Conservation (phyloP, 2,329 filamentous ascomycete genomes). For the Botrytis fabae region DNA sequence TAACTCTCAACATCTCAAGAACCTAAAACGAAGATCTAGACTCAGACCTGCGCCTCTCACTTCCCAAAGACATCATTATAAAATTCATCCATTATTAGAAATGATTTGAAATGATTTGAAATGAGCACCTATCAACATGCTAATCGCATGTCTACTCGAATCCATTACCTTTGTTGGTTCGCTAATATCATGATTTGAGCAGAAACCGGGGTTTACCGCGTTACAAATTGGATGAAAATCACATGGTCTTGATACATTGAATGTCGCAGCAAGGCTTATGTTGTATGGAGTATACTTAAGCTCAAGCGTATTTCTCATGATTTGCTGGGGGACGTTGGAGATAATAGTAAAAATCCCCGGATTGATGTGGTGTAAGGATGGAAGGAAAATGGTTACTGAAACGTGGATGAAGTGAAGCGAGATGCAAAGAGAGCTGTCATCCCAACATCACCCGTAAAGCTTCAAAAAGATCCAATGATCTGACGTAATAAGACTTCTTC, state of each 20-base stretch:
- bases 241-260: neutral
- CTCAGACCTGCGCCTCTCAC: neutral
- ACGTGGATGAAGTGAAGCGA: slow-evolving; percentile 16
- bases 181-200: neutral
- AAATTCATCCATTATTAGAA: neutral
- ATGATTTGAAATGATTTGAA: neutral
- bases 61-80: neutral
- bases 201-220: neutral
- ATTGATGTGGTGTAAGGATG: neutral
- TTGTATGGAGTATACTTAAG: neutral
- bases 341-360: neutral
- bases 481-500: neutral
- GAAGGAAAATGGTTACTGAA: slow-evolving; percentile 7
- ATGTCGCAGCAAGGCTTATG: neutral
- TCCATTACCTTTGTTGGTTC: neutral
- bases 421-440: neutral
- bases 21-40: neutral
- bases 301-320: neutral
- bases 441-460: neutral
- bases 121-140: neutral
- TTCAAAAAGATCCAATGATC: neutral
- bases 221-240: neutral
- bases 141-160: neutral
- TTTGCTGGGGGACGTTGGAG: neutral
- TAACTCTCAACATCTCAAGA: neutral